Evolutionary conservation across 257 asterid species (phyloP).

Genomic region (Salvia rosmarinus): DNA sequence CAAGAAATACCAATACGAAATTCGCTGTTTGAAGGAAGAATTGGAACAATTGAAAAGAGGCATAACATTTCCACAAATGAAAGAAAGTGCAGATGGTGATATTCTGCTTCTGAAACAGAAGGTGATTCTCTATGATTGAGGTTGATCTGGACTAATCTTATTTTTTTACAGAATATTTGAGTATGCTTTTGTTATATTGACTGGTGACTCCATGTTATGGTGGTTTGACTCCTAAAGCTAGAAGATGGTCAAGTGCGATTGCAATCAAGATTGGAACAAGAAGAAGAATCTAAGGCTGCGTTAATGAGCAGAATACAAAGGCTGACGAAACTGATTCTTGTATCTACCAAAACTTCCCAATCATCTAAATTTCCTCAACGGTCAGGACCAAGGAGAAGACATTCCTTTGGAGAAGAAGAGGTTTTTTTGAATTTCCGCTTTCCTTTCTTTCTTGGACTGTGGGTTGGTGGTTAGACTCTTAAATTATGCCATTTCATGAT

Average conservation of each 20-base stretch:
- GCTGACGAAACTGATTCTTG: constrained; percentile 91
- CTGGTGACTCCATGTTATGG: constrained; percentile 35
- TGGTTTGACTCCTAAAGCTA: constrained; percentile 69
- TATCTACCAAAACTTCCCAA: constrained; percentile 84
- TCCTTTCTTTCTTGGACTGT: constrained; percentile 17
- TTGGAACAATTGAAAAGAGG: constrained; percentile 92
- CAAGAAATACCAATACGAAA: constrained; percentile 94
- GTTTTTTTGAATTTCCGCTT: constrained; percentile 39
- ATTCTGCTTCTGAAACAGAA: constrained; percentile 88
- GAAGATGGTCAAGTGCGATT: constrained; percentile 98
- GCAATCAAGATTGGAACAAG: constrained; percentile 97
- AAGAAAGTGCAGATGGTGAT: constrained; percentile 70
- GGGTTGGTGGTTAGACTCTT: constrained; percentile 24
- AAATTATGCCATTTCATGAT: constrained; percentile 17
- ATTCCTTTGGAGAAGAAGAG: constrained; percentile 99
- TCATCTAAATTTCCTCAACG: constrained; percentile 79
- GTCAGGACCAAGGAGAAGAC: constrained; percentile 80
- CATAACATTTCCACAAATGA: constrained; percentile 66
- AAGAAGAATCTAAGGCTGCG: constrained; percentile 99
- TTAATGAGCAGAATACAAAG: constrained; percentile 95
- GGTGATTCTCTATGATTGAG: constrained; percentile 46
- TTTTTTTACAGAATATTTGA: background rate
- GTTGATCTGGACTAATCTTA: constrained; percentile 16
- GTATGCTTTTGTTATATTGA: constrained; percentile 32
- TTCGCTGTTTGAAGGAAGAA: constrained; percentile 92